phyloP scores from a whole-genome alignment of 179 eudicot species.

The Spergularia azorica region DNA sequence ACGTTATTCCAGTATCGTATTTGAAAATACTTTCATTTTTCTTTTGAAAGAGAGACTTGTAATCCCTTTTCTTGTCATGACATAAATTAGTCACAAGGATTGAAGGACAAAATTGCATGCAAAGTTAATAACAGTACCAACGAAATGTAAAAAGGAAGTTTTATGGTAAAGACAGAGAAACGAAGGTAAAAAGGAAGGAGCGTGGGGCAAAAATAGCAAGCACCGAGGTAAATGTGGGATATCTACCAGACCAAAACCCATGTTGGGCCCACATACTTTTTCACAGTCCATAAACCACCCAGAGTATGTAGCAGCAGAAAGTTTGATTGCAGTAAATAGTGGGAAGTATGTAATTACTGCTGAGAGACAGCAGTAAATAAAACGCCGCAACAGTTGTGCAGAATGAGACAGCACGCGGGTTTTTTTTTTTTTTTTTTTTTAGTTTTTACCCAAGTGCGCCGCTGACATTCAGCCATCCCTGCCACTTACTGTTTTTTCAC shows the following conservation, averaged over 20 bases:
- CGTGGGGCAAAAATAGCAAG: conserved; percentile 23
- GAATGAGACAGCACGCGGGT: conserved; percentile 27
- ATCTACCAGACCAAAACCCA: conserved; percentile 22
- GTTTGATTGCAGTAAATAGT: background rate
- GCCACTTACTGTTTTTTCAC: background rate
- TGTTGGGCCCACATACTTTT: background rate
- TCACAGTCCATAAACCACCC: conserved; percentile 21
- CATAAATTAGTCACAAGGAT: too few relatives aligned
- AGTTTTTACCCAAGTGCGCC: background rate
- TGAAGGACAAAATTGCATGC: background rate
- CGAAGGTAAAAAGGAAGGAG: conserved; percentile 8
- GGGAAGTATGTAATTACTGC: background rate
- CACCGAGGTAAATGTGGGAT: conserved; percentile 39
- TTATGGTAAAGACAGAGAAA: background rate
- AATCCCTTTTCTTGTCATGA: too few relatives aligned
- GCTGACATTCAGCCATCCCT: too few relatives aligned
- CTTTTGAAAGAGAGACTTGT: too few relatives aligned
- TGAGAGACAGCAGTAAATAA: background rate
- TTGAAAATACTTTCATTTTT: too few relatives aligned
- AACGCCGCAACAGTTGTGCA: conserved; percentile 22
- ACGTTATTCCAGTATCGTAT: too few relatives aligned
- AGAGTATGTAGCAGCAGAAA: conserved; percentile 12
- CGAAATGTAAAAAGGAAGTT: background rate
- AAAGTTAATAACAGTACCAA: background rate
- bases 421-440: background rate